These are phyloP conservation scores for Corylus heterophylla DNA, from an alignment of 306 rosid genomes.

Conservation along the genomic window DNA sequence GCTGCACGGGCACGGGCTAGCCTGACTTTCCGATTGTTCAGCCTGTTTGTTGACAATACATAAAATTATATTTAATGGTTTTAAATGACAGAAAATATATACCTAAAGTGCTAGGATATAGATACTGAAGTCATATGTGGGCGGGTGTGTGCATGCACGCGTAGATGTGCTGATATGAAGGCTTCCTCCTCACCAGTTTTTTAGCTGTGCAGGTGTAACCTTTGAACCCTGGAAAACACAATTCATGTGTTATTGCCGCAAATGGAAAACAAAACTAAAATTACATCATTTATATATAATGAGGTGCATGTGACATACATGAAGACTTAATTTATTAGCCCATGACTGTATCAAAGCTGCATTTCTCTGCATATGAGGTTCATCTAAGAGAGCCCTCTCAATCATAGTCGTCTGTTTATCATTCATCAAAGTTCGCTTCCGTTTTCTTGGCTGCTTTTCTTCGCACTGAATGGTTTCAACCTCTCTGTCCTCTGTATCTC, in stretches of 20 bases:
- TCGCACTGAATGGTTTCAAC: slow-evolving; percentile 51
- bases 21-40: slow-evolving; percentile 92
- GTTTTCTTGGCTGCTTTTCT: slow-evolving; percentile 50
- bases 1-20: slow-evolving; percentile 66
- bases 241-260: slow-evolving; percentile 1
- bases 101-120: neutral
- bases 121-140: neutral
- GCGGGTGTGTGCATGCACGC: neutral
- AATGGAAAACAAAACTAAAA: slow-evolving; percentile 2
- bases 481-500: slow-evolving; percentile 65
- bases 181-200: slow-evolving; percentile 76
- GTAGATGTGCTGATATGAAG: neutral
- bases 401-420: slow-evolving; percentile 65
- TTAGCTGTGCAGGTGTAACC: slow-evolving; percentile 82
- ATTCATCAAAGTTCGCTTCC: slow-evolving; percentile 93
- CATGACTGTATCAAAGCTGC: slow-evolving; percentile 66
- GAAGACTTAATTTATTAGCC: slow-evolving; percentile 74
- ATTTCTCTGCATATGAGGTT: slow-evolving; percentile 95
- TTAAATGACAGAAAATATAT: neutral
- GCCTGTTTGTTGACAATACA: slow-evolving; percentile 54
- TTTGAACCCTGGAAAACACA: slow-evolving; percentile 80
- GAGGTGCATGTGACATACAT: slow-evolving; percentile 56
- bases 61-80: neutral
- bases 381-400: slow-evolving; percentile 75
- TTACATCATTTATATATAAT: neutral